A percentile compares a stretch with the other conserved stretches of the same genome.
These are phyloP conservation scores for Opeltia flavorubescens DNA, from an alignment of 495 filamentous ascomycete genomes.

Conservation along the genomic window DNA sequence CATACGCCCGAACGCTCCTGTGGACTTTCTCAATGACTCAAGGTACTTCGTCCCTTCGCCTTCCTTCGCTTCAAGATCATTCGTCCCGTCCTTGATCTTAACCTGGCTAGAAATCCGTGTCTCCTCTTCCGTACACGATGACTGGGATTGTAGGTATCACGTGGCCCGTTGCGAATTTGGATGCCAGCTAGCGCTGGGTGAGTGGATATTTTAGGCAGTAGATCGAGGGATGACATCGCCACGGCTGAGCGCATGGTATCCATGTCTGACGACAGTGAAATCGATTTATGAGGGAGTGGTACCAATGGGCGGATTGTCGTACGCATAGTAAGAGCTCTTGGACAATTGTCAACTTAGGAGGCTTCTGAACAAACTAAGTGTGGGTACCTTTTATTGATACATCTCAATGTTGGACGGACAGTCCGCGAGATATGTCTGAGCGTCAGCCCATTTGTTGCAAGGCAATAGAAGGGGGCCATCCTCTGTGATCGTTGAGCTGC, in stretches of 20 bases:
- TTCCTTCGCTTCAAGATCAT: conserved; percentile 36
- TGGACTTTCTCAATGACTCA: conserved; percentile 24
- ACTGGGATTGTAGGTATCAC: conserved; percentile 43
- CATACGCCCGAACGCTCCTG: not conserved
- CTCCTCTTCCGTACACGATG: conserved; percentile 46
- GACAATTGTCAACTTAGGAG: not conserved
- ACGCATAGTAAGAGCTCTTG: not conserved
- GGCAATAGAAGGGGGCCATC: too few relatives aligned
- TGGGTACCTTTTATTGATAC: not conserved
- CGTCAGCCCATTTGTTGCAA: too few relatives aligned
- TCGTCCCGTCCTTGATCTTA: conserved; percentile 36
- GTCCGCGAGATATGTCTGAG: too few relatives aligned
- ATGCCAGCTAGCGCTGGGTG: conserved; percentile 30
- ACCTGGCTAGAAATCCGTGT: conserved; percentile 40
- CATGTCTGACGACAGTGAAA: not conserved
- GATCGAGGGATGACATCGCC: conserved; percentile 1
- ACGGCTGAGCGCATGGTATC: not conserved
- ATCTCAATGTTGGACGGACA: not conserved
- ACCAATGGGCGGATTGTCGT: not conserved
- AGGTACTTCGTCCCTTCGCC: conserved; percentile 36
- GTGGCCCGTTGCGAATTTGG: conserved; percentile 38
- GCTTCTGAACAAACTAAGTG: not conserved
- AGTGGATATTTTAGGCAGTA: conserved; percentile 26
- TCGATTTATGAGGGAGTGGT: not conserved
- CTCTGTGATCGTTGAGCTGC: too few relatives aligned